Percentiles rank a stretch among this genome's conserved stretches.
Evolutionary conservation across 345 rosid genomes (phyloP).

Genomic region (Eucalyptus tenuipes): DNA sequence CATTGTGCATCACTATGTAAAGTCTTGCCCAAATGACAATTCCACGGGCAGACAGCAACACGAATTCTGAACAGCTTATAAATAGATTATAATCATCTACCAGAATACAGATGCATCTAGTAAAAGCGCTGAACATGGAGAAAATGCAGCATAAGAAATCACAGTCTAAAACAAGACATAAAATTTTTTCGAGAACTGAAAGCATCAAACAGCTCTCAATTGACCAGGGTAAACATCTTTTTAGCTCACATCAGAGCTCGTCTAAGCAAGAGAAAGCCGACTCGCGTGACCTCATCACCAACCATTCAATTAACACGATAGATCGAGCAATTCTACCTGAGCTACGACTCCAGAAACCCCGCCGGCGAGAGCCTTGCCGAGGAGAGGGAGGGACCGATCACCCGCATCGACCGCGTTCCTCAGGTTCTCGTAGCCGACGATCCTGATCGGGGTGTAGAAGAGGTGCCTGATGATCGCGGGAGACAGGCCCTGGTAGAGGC

Average conservation of each 20-base stretch:
- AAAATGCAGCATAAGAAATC: not conserved
- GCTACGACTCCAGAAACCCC: conserved; percentile 77
- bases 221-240: not conserved
- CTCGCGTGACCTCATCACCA: not conserved
- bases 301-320: not conserved
- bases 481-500: conserved; percentile 61
- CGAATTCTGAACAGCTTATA: not conserved
- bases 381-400: conserved; percentile 40
- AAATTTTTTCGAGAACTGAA: not conserved
- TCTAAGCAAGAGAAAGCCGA: not conserved
- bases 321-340: conserved; percentile 29
- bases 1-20: not conserved
- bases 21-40: not conserved
- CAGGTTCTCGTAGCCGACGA: conserved; percentile 73
- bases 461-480: conserved; percentile 72
- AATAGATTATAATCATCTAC: not conserved
- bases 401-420: conserved; percentile 23
- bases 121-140: not conserved
- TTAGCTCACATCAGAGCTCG: not conserved
- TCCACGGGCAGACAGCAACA: not conserved
- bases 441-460: conserved; percentile 73
- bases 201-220: not conserved
- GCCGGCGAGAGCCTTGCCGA: conserved; percentile 50
- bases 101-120: not conserved
- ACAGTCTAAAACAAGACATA: not conserved